Evolutionary conservation across 2,329 filamentous ascomycete species (phyloP), one percentile per base, ranked within the genome.

Genomic region (Leptodontidium sp.): DNA sequence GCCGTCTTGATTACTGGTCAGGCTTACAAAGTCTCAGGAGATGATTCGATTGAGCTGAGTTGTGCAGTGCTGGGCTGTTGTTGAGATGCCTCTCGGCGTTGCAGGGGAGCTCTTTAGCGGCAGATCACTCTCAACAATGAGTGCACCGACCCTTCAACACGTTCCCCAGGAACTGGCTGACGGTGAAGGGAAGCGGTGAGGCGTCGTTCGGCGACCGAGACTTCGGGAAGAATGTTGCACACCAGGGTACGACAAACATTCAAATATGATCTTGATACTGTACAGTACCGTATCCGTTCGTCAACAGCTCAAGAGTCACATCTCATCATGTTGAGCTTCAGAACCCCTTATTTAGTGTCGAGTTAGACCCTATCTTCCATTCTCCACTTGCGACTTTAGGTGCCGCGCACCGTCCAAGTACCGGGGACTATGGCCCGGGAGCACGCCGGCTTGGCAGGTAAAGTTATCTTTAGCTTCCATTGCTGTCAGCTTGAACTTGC

Each of bases 41-140:
- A 24, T 62, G 59, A 38, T 35, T 35, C 40, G 26, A 38, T 32
- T 57, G 32, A 49, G 47, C 11, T 43, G 47, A 45, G 38, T 32
- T 26, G 38, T 57, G 47, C 11, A 53, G 47, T 64, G 26, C 32
- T 50, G 40, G 59, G 24, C 24, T 47, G 61, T 63, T 63, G 61
- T 52, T 64, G 61, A 53, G 61, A 64, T 64, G 61, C 35, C 24
- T 29, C 61, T 45, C n/a, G 49, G 38, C 43, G 43, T 15, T 64
- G 24, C 61, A 64, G 61, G 61, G 61, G 49, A 64, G 61, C 61
- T 64, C 50, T 14, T n/a, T 63, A 63, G 61, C 61, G 61, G 43
- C 61, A 52, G 32, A 63, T 50, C 55, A 21, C 26, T 2, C 57
- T 59, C 57, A 45, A 59, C 57, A 59, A 50, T 50, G n/a, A 24